Conservation (phyloP, 805 yeast genomes). For the Saturnispora bothae region DNA sequence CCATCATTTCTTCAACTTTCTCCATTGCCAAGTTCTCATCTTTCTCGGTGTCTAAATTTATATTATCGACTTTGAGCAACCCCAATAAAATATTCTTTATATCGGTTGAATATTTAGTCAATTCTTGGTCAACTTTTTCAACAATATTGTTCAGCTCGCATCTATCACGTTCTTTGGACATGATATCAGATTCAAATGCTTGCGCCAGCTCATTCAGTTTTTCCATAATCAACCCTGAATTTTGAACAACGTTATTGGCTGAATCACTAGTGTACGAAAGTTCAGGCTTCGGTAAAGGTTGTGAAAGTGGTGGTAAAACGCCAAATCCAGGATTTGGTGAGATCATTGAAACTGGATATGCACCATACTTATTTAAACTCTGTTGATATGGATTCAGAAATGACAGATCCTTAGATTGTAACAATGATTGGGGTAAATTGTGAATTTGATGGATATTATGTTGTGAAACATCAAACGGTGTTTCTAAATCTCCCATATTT, state of each 20-base stretch:
- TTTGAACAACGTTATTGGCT: constrained; percentile 42
- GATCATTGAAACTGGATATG: constrained; percentile 13
- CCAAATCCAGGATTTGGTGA: not conserved
- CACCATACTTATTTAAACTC: constrained; percentile 17
- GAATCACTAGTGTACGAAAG: constrained; percentile 40
- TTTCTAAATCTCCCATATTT: constrained; percentile 14
- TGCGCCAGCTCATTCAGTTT: constrained; percentile 36
- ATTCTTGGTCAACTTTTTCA: constrained; percentile 25
- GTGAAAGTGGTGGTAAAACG: not conserved
- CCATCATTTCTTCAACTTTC: constrained; percentile 18
- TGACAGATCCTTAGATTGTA: constrained; percentile 4
- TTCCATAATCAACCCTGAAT: constrained; percentile 38
- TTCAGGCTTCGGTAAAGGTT: not conserved
- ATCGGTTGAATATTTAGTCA: constrained; percentile 22
- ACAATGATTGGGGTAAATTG: not conserved
- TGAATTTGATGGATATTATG: not conserved
- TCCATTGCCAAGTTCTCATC: not conserved
- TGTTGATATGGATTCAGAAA: constrained; percentile 13
- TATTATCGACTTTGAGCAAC: constrained; percentile 4
- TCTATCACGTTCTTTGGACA: constrained; percentile 29
- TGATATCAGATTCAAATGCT: constrained; percentile 46
- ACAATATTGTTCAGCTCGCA: constrained; percentile 22
- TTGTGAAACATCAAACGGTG: constrained; percentile 3
- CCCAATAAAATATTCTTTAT: constrained; percentile 27
- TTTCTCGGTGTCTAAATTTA: not conserved